Conservation (phyloP, 2,329 filamentous ascomycete genomes). For the Lecanicillium sp. region DNA sequence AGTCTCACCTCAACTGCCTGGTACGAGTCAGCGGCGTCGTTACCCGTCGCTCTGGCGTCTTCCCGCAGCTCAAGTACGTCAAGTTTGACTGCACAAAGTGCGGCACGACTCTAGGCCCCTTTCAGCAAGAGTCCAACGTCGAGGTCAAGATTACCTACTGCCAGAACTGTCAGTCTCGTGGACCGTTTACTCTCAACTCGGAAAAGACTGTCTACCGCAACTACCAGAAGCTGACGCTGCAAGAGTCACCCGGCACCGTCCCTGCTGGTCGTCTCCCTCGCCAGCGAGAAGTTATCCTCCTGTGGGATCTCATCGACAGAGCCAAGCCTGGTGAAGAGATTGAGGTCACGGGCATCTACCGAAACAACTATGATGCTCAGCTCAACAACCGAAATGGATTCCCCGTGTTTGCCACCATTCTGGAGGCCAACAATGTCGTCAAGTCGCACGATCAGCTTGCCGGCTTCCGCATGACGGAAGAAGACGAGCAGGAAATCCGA, state of each 20-base stretch:
- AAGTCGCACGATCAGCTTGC: slow-evolving; percentile 97
- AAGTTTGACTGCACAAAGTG: slow-evolving; percentile 97
- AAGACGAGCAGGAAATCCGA: slow-evolving; percentile 88
- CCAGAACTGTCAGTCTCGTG: slow-evolving; percentile 90
- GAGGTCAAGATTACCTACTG: slow-evolving; percentile 97
- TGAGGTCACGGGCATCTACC: slow-evolving; percentile 92
- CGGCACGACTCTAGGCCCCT: slow-evolving; percentile 83
- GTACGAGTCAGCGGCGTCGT: slow-evolving; percentile 93
- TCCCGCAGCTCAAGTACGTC: slow-evolving; percentile 96
- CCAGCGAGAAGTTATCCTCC: slow-evolving; percentile 85
- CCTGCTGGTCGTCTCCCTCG: slow-evolving; percentile 90
- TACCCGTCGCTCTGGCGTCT: slow-evolving; percentile 87
- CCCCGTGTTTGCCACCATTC: slow-evolving; percentile 93
- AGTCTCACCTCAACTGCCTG: slow-evolving; percentile 91
- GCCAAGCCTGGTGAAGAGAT: slow-evolving; percentile 98
- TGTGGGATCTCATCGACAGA: slow-evolving; percentile 94
- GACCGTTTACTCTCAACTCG: slow-evolving; percentile 91
- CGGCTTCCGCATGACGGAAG: slow-evolving; percentile 89
- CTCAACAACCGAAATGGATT: slow-evolving; percentile 98
- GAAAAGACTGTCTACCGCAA: slow-evolving; percentile 98
- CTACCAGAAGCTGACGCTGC: slow-evolving; percentile 94
- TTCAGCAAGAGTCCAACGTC: slow-evolving; percentile 93
- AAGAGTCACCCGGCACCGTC: slow-evolving; percentile 94
- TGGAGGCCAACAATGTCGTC: slow-evolving; percentile 95
- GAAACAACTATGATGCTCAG: slow-evolving; percentile 96